phyloP scores from a whole-genome alignment of 768 basidiomycete species.

The Lanmaoa rubissima region DNA sequence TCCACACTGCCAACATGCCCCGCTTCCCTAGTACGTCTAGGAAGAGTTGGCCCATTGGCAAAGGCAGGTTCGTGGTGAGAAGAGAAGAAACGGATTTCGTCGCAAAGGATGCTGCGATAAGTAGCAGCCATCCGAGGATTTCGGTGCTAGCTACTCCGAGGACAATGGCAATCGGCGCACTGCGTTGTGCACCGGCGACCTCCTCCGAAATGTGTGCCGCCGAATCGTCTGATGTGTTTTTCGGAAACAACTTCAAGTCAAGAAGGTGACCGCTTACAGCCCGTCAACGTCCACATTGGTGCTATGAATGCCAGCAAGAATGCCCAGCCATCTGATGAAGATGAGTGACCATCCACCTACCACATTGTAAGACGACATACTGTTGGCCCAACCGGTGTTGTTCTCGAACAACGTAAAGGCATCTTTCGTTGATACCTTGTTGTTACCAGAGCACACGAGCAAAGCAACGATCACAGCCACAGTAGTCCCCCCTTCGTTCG shows the following conservation, averaged over 20 bases:
- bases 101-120: conserved; percentile 65
- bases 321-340: conserved; percentile 61
- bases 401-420: conserved; percentile 73
- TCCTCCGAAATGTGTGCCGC: conserved; percentile 78
- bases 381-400: conserved; percentile 63
- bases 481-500: conserved; percentile 54
- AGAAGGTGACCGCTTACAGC: conserved; percentile 45
- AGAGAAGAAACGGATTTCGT: conserved; percentile 53
- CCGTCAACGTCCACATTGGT: conserved; percentile 79
- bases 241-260: neutral
- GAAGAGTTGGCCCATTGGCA: conserved; percentile 74
- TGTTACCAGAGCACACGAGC: conserved; percentile 52
- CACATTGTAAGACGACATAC: conserved; percentile 35
- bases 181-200: conserved; percentile 57
- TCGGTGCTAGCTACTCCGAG: conserved; percentile 60
- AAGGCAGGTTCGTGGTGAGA: conserved; percentile 47
- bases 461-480: conserved; percentile 61
- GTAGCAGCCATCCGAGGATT: conserved; percentile 61
- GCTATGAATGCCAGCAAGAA: conserved; percentile 71
- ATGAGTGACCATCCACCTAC: neutral
- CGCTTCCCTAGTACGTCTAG: conserved; percentile 60
- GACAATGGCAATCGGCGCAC: conserved; percentile 69
- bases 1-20: conserved; percentile 74
- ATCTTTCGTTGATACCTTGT: conserved; percentile 62
- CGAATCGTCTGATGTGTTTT: conserved; percentile 56